phyloP scores from a whole-genome alignment of 768 basidiomycete species.

The Sporobolomyces phaffii region DNA sequence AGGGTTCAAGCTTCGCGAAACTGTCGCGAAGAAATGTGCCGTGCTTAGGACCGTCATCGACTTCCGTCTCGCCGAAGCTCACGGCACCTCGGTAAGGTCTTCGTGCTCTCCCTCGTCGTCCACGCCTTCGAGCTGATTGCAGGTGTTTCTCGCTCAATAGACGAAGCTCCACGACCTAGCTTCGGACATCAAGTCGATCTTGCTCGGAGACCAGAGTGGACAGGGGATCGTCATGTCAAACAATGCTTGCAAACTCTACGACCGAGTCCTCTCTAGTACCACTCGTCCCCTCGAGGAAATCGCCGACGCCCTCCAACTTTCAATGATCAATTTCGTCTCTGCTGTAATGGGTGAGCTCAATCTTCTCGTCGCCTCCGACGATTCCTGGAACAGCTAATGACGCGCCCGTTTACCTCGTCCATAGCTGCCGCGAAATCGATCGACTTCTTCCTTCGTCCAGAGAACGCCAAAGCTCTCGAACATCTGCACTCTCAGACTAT shows the following conservation, averaged over 20 bases:
- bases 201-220: not conserved
- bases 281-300: slow-evolving; percentile 12
- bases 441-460: slow-evolving; percentile 20
- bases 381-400: too few species aligned
- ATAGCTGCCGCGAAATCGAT: slow-evolving; percentile 8
- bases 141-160: not conserved
- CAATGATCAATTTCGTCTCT: slow-evolving; percentile 19
- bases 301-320: slow-evolving; percentile 1
- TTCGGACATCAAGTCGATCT: slow-evolving; percentile 3
- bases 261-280: slow-evolving; percentile 1
- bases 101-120: too few species aligned
- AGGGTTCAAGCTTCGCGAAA: slow-evolving; percentile 18
- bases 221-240: slow-evolving; percentile 16
- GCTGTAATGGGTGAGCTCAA: not conserved
- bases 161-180: slow-evolving; percentile 2
- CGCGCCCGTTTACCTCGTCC: too few species aligned
- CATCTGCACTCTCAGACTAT: not conserved
- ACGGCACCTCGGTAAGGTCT: slow-evolving; percentile 2
- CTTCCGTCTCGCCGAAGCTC: not conserved
- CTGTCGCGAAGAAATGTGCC: not conserved
- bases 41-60: slow-evolving; percentile 8
- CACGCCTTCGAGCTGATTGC: too few species aligned
- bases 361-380: not conserved
- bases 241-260: slow-evolving; percentile 8
- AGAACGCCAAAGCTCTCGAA: not conserved